Conservation (phyloP, 2,329 filamentous ascomycete species). For the Exserohilum rostratum region DNA sequence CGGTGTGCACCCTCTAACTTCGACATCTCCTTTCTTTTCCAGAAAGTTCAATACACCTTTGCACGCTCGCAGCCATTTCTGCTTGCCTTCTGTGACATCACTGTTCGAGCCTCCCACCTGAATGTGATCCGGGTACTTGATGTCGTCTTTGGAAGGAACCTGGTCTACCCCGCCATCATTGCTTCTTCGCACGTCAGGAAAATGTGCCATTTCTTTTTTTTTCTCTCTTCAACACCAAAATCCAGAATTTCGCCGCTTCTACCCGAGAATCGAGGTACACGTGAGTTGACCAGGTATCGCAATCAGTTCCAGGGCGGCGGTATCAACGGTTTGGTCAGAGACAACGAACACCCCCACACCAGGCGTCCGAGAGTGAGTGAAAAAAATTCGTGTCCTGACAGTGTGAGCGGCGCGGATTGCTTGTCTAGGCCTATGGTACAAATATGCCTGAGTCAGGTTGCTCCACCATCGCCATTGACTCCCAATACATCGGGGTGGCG, state of each 20-base stretch:
- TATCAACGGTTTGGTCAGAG: slow-evolving; percentile 2
- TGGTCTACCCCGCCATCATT: slow-evolving; percentile 1
- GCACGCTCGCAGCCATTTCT: slow-evolving; percentile 19
- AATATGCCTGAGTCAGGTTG: slow-evolving; percentile 9
- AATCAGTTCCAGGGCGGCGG: slow-evolving; percentile 2
- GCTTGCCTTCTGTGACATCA: slow-evolving; percentile 17
- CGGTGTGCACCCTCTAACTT: slow-evolving; percentile 58
- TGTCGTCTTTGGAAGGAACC: slow-evolving; percentile 8
- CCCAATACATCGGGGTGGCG: slow-evolving; percentile 2
- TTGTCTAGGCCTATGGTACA: background rate
- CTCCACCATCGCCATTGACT: slow-evolving; percentile 10
- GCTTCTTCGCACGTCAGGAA: background rate
- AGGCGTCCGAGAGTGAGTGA: background rate
- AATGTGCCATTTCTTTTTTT: background rate
- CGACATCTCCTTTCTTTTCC: slow-evolving; percentile 35
- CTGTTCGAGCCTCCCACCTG: background rate
- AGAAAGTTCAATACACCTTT: slow-evolving; percentile 26
- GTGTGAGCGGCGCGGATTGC: background rate
- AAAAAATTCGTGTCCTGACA: background rate
- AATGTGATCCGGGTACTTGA: slow-evolving; percentile 4
- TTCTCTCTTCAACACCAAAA: background rate
- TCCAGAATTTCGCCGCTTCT: slow-evolving; percentile 9
- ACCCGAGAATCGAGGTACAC: slow-evolving; percentile 6
- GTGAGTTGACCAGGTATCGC: slow-evolving; percentile 1
- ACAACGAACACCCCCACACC: background rate